Evolutionary conservation across 306 rosid genomes (phyloP).

Genomic region (Gastrolobium bilobum): DNA sequence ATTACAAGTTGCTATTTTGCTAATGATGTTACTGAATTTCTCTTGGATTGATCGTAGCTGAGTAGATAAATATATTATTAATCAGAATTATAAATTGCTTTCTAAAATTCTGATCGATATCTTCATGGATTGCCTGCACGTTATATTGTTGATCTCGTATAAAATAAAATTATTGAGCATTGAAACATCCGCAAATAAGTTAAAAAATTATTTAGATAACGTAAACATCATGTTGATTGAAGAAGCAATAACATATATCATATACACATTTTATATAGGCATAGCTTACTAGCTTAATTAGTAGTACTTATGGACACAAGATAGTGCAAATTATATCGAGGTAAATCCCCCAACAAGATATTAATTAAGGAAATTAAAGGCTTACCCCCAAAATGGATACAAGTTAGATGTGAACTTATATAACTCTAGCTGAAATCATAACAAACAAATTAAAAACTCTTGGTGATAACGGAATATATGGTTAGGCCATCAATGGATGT

Average conservation of each 20-base stretch:
- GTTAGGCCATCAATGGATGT: no score
- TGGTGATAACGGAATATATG: no score
- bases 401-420: slow-evolving; percentile 22
- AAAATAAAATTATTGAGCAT: slow-evolving; percentile 1
- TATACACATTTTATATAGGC: neutral
- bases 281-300: neutral
- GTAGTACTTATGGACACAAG: neutral
- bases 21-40: neutral
- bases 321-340: neutral
- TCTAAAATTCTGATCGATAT: neutral
- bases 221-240: neutral
- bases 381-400: neutral
- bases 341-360: slow-evolving; percentile 5
- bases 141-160: neutral
- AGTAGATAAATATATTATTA: neutral
- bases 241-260: slow-evolving; percentile 22
- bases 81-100: neutral
- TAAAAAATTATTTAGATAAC: neutral
- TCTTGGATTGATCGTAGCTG: neutral
- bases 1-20: slow-evolving; percentile 13
- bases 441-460: slow-evolving; percentile 5
- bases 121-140: neutral
- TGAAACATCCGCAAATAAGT: slow-evolving; percentile 11
- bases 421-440: neutral
- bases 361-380: neutral